A percentile compares a stretch with the other conserved stretches of the same genome.
Evolutionary conservation across 2,329 filamentous ascomycete species (phyloP).

Genomic region (Xylariales sp.): DNA sequence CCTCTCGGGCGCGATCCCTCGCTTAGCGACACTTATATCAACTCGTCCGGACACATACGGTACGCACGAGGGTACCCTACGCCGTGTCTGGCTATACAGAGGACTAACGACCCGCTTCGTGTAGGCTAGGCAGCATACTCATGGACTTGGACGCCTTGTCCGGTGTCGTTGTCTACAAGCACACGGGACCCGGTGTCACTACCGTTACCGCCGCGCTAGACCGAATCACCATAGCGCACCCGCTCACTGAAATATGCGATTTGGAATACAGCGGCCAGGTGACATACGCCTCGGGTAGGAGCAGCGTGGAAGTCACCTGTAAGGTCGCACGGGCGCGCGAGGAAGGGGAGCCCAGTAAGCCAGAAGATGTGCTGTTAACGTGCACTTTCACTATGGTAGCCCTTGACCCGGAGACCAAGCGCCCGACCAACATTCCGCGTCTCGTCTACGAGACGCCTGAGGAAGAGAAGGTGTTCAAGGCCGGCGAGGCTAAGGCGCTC

Average conservation of each 20-base stretch:
- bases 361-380: constrained; percentile 58
- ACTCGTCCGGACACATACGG: constrained; percentile 79
- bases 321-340: constrained; percentile 76
- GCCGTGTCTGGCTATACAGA: not conserved
- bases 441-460: constrained; percentile 69
- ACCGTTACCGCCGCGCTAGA: constrained; percentile 63
- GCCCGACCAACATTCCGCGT: constrained; percentile 68
- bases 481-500: constrained; percentile 68
- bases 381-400: constrained; percentile 81
- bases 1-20: constrained; percentile 79
- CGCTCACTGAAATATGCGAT: constrained; percentile 81
- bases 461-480: constrained; percentile 71
- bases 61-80: constrained; percentile 49
- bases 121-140: constrained; percentile 75
- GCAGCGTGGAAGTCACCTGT: constrained; percentile 79
- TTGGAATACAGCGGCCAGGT: constrained; percentile 74
- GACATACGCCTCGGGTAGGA: constrained; percentile 77
- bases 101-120: not conserved
- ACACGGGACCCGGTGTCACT: constrained; percentile 67
- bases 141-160: constrained; percentile 85
- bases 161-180: constrained; percentile 79
- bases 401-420: constrained; percentile 74
- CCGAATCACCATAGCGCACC: constrained; percentile 70
- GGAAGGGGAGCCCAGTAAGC: constrained; percentile 63
- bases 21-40: constrained; percentile 82